Conservation (phyloP, 225 moss, liverwort and hornwort species). For the Anthoceros angustus region DNA sequence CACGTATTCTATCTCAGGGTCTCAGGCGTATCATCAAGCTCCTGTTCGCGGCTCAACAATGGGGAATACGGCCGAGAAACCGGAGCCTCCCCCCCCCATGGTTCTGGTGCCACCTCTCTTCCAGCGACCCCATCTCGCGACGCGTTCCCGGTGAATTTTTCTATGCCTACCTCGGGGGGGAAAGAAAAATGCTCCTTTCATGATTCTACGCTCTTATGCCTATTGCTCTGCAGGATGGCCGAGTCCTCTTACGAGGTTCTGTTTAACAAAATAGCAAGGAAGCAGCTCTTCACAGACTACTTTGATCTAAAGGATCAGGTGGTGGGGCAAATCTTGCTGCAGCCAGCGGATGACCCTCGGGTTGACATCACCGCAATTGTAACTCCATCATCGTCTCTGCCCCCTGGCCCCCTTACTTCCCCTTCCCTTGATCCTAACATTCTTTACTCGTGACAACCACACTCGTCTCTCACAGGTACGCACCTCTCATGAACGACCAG, state of each 20-base stretch:
- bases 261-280: conserved; percentile 77
- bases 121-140: conserved; percentile 69
- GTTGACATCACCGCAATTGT: conserved; percentile 73
- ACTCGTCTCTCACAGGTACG: conserved; percentile 19
- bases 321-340: conserved; percentile 64
- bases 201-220: background rate
- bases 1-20: no score
- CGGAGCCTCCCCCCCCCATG: conserved; percentile 57
- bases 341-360: conserved; percentile 75
- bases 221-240: conserved; percentile 46
- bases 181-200: background rate
- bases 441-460: background rate
- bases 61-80: conserved; percentile 46
- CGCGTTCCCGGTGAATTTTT: conserved; percentile 46
- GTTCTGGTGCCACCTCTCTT: conserved; percentile 87
- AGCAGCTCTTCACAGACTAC: conserved; percentile 64
- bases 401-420: no score
- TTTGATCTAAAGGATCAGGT: conserved; percentile 65
- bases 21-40: no score
- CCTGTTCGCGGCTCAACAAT: conserved; percentile 10
- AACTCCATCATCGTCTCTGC: background rate
- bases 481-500: conserved; percentile 36
- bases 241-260: conserved; percentile 85
- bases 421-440: no score
- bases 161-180: background rate